Base-by-base conservation (phyloP, 2,329 filamentous ascomycete species). In the Sporothrix inflata region DNA sequence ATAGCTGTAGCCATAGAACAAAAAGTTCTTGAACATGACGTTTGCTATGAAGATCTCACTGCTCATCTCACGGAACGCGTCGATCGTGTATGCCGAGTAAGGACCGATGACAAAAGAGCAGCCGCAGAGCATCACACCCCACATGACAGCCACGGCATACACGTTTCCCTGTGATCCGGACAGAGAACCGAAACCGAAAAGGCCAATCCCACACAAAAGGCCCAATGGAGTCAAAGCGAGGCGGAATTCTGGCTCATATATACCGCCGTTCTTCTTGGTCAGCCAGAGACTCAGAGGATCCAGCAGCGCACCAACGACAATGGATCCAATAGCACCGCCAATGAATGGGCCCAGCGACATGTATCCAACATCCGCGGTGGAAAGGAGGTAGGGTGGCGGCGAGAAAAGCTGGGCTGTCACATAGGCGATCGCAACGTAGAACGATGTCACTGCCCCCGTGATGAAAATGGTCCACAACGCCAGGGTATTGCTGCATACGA, bases 71-170 rank as follows among this genome's bases (percentile, higher is more conserved):
- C 60, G 60, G n/a, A 65, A 65, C 6, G 60, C 60, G 16, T 65
- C 38, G 38, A 65, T 65, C 4, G 60, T 65, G n/a, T 45, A 63
- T 21, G 49, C 16, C 14, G 49, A 21, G n/a, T 53, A 53, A 7
- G 34, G 34, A 38, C 60, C 60, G n/a, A 63, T 65, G 60, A 65
- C 34, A 38, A 65, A 65, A 1, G 60, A 65, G 5, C 38, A 42
- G 8, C 60, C 60, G n/a, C 19, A 45, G n/a, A 65, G 60, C 60
- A 65, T 65, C 34, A 65, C n/a, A 11, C 60, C 60, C 60, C 60
- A 65, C 60, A 65, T 65, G 19, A 65, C 60, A 12, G 60, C 60
- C 14, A 65, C 40, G 38, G 30, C 40, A 27, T 65, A 65, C 30
- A 65, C 40, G 38, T 11, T 65, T 0, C 60, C 40, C 7, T 65